A percentile compares a stretch with the other conserved stretches of the same genome.
Conservation (phyloP, 305 asterid genomes). For the Stenogyne calaminthoides region DNA sequence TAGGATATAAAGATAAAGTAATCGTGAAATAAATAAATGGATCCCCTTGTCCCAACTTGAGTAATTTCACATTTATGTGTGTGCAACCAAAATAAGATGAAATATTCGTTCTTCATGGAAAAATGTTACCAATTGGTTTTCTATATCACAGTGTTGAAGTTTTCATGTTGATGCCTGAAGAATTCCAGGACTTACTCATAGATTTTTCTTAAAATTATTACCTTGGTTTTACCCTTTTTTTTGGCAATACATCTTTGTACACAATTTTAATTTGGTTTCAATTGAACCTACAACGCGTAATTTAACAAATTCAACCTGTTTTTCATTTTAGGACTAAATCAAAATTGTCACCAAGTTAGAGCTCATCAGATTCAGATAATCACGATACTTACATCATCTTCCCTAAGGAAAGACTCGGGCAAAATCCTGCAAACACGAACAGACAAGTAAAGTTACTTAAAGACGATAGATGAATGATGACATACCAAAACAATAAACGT, state of each 20-base stretch:
- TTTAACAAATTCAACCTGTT: conserved; percentile 3
- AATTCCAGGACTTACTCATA: not conserved
- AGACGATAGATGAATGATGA: not conserved
- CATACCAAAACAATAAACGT: not conserved
- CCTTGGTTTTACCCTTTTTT: not conserved
- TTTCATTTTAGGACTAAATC: not conserved
- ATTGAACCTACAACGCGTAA: not conserved
- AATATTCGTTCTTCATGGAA: not conserved
- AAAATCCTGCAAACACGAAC: conserved; percentile 50
- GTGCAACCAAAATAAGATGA: conserved; percentile 13
- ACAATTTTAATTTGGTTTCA: not conserved
- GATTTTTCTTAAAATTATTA: not conserved
- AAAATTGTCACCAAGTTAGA: not conserved
- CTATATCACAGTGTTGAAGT: not conserved
- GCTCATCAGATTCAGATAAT: not conserved
- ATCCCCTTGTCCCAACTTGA: not conserved
- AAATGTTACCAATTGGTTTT: not conserved
- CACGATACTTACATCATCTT: conserved; percentile 72
- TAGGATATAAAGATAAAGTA: conserved; percentile 15
- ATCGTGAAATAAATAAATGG: conserved; percentile 6
- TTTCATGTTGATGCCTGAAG: not conserved
- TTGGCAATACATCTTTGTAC: not conserved
- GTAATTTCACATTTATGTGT: conserved; percentile 2
- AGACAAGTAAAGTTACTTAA: conserved; percentile 5
- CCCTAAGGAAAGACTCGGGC: conserved; percentile 72